Percentiles rank a stretch among this genome's conserved stretches.
phyloP scores from a whole-genome alignment of 208 protist genomes.

The Borovskyia barvae region DNA sequence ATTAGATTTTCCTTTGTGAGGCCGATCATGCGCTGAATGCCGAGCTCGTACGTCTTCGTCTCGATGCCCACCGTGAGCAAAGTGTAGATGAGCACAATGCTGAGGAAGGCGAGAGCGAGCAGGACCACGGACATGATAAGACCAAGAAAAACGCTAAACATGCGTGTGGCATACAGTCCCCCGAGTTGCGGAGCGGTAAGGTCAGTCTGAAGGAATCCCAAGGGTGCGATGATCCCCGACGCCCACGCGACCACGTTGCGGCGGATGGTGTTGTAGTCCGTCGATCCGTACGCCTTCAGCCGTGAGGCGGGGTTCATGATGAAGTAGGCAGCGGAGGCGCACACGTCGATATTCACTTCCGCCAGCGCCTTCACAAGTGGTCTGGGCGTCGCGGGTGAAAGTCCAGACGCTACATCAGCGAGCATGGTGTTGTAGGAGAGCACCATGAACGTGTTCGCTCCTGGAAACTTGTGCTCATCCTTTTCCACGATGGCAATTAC shows the following conservation, averaged over 20 bases:
- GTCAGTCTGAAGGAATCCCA: constrained; percentile 74
- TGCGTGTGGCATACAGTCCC: constrained; percentile 41
- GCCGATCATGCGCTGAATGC: constrained; percentile 92
- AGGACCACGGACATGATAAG: constrained; percentile 93
- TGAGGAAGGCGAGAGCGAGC: constrained; percentile 77
- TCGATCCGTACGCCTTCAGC: constrained; percentile 34
- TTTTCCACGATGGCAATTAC: constrained; percentile 20
- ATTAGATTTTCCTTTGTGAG: constrained; percentile 56
- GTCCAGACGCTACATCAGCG: constrained; percentile 20
- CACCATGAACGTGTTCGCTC: constrained; percentile 19
- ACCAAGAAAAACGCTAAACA: constrained; percentile 88
- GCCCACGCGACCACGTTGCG: constrained; percentile 43
- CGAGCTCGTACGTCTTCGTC: constrained; percentile 93
- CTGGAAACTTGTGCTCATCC: constrained; percentile 30
- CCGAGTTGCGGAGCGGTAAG: constrained; percentile 43
- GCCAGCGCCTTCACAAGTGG: constrained; percentile 11
- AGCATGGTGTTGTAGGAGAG: constrained; percentile 27
- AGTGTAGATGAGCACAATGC: constrained; percentile 93
- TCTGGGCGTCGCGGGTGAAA: constrained; percentile 13
- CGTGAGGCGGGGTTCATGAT: constrained; percentile 33
- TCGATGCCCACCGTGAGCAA: constrained; percentile 93
- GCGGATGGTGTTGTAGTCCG: constrained; percentile 59
- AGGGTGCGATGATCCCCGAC: constrained; percentile 29
- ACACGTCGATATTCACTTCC: constrained; percentile 16
- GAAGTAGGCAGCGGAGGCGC: constrained; percentile 47